Evolutionary conservation across 352 stramenopile species (phyloP), one percentile per base, ranked within the genome.

Genomic region (Globisporangium carolinianum): DNA sequence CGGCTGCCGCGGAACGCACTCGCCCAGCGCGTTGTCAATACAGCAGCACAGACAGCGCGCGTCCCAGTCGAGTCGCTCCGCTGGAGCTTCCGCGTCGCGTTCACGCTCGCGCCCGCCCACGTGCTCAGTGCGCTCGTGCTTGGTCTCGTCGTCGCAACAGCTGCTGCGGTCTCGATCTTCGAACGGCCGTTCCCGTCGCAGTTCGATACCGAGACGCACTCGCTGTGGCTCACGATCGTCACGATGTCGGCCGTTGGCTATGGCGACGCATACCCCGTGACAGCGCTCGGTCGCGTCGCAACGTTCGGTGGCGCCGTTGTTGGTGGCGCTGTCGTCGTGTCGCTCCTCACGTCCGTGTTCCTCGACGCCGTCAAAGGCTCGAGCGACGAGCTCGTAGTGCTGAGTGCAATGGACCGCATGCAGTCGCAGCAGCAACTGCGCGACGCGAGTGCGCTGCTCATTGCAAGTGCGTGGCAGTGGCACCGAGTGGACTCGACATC

Each of bases 121-220:
- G 52, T 88, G 12, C 60, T 88, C 53, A 43, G 76, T 5, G 51
- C 66, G 35, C 58, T 87, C 2, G 86, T 88, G 24, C 38, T 74
- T 3, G 54, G 72, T 2, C 66, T 88, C 8, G 85, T 74, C 74
- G 61, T 61, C 8, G 75, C 66, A 4, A 88, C 78, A 5, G 65
- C 78, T 2, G 67, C 72, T 14, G 61, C 74, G 0, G 67, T 88
- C 11, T 82, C 74, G 8, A 81, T 86, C 9, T 74, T 87, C 45
- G 78, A 87, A 58, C 66, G 76, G 6, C 78, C 78, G 5, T 80
- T 84, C 51, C 76, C 78, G 1, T 86, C 74, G 4, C 65, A 73
- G 9, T 51, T 88, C 7, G 74, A 87, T 47, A 67, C 71, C 7
- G 76, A 88, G 52, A 72, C 77, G 36, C 69, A 86, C 52, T 32